Evolutionary conservation across 441 rosid species (phyloP), one percentile per base, ranked within the genome.

Genomic region (Aquilaria agallochum): DNA sequence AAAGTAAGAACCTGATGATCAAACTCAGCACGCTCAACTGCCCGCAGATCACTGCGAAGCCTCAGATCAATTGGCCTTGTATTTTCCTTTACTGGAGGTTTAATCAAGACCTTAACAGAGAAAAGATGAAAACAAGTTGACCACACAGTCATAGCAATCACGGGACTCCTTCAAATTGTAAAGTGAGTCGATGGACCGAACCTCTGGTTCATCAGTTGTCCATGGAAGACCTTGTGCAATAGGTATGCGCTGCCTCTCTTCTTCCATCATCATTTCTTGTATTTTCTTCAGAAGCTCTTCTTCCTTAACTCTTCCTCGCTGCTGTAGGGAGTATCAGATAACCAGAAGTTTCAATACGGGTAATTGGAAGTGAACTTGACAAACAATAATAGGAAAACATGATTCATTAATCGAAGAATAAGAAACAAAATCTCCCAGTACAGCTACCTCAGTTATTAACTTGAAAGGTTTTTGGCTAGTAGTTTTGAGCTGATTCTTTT

Each of bases 171-270:
- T n/a, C 51, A 13, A 9, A 42, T 53, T 14, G 50, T 34, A 36
- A 40, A 51, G 13, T 55, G 54, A 55, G 51, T 32, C 13, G 48
- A 42, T 31, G 15, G 27, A 50, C 58, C 72, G 73, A 65, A 89
- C 99, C 88, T 95, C 96, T 46, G 97, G 96, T 63, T 91, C 99
- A 68, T 95, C 97, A 2, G 96, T 91, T 61, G 99, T 95, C 89
- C 88, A 89, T 42, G 99, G 99, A 68, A 89, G 95, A 69, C 98
- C 99, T 76, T 92, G 98, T 6, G 99, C 98, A 59, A 88, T 59
- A 1, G 93, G 99, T 64, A 91, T 79, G 56, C 95, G 76, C 70
- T 64, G 78, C 71, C 69, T 89, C 76, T 89, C 91, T 74, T 86
- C 91, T 73, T 83, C 95, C 11, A 55, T 58, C 75, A 74, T 78